Percentiles rank a stretch among this genome's conserved stretches.
Evolutionary conservation across 768 basidiomycete species (phyloP).

Genomic region (Coprinellus micaceus): DNA sequence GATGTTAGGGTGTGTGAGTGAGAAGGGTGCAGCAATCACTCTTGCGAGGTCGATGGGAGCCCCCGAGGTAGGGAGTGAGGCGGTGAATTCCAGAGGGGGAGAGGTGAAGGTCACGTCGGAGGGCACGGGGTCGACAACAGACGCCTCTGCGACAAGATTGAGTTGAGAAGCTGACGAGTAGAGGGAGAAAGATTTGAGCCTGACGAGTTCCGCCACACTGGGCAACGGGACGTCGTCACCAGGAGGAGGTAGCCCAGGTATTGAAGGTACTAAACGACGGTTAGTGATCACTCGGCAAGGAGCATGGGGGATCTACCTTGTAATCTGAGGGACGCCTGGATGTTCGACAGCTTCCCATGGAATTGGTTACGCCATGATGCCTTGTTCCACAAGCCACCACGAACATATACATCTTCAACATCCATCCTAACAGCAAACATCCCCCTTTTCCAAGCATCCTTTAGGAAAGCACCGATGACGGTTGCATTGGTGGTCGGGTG

Average conservation of each 20-base stretch:
- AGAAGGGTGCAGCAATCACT: constrained; percentile 52
- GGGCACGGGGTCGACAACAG: constrained; percentile 56
- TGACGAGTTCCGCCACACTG: constrained; percentile 54
- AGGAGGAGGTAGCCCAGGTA: constrained; percentile 66
- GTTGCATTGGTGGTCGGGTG: constrained; percentile 51
- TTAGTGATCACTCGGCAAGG: neutral
- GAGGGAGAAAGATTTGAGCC: constrained; percentile 53
- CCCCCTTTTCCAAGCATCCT: constrained; percentile 57
- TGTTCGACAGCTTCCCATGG: constrained; percentile 38
- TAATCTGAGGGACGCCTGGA: constrained; percentile 45
- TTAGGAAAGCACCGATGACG: constrained; percentile 46
- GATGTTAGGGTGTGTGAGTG: constrained; percentile 65
- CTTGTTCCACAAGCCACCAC: constrained; percentile 45
- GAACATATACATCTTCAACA: constrained; percentile 41
- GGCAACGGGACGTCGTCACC: constrained; percentile 51
- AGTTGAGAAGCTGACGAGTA: constrained; percentile 29
- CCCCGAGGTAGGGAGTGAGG: constrained; percentile 40
- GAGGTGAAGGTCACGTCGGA: constrained; percentile 43
- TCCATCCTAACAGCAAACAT: constrained; percentile 40
- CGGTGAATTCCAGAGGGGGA: constrained; percentile 59
- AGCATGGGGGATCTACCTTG: constrained; percentile 43
- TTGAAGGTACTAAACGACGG: constrained; percentile 49
- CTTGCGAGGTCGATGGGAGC: constrained; percentile 46
- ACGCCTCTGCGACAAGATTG: constrained; percentile 49
- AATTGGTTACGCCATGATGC: constrained; percentile 46